Conservation (phyloP, 1,139 yeast genomes). For the Keqinozyma sinolaborantium region DNA sequence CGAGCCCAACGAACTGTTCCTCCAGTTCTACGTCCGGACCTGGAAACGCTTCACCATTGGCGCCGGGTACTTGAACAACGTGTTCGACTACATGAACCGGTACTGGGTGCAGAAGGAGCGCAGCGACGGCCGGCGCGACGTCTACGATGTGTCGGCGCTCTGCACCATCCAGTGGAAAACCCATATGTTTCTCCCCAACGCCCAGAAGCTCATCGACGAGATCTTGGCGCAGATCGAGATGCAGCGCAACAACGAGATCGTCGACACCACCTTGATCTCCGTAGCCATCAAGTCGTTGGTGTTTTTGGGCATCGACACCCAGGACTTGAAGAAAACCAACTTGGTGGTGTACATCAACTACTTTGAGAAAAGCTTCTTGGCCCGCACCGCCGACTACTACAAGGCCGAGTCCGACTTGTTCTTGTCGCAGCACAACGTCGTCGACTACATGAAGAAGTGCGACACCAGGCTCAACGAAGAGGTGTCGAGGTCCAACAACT, state of each 20-base stretch:
- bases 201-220: conserved; percentile 59
- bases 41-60: conserved; percentile 93
- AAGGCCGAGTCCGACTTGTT: conserved; percentile 64
- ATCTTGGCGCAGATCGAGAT: conserved; percentile 70
- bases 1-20: conserved; percentile 60
- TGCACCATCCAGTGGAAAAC: conserved; percentile 87
- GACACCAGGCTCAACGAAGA: conserved; percentile 82
- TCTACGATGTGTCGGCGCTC: conserved; percentile 86
- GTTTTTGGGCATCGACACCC: conserved; percentile 68
- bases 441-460: conserved; percentile 87
- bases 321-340: conserved; percentile 82
- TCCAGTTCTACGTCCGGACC: conserved; percentile 79
- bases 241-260: conserved; percentile 78
- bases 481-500: conserved; percentile 69
- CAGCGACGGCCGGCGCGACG: conserved; percentile 89
- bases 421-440: conserved; percentile 72
- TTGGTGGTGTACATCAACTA: conserved; percentile 75
- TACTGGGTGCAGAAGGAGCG: conserved; percentile 98
- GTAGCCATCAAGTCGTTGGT: conserved; percentile 83
- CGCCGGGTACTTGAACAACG: conserved; percentile 87
- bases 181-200: conserved; percentile 69
- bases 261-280: conserved; percentile 65
- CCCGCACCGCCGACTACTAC: conserved; percentile 72
- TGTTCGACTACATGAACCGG: conserved; percentile 91
- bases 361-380: conserved; percentile 76